Evolutionary conservation across 306 rosid genomes (phyloP), one percentile per base, ranked within the genome.

Genomic region (Trifolium subterraneum): DNA sequence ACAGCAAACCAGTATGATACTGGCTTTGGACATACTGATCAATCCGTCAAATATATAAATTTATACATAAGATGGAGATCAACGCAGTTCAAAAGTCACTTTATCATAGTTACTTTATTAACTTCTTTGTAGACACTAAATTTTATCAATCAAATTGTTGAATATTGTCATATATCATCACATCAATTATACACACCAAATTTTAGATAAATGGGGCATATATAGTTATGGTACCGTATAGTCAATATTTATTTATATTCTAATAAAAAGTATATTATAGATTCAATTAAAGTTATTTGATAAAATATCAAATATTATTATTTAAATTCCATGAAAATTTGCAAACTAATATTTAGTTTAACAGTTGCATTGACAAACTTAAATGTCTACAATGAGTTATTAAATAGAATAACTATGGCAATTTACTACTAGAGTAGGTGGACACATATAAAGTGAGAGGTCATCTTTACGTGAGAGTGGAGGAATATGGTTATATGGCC

Each of bases 1-100:
- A 38, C 55, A 71, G 66, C 39, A 65, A 44, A 47, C 51, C 3
- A 39, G 42, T 44, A 51, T 5, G 22, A 74, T 23, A 63, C 68
- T 29, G 44, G 25, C 33, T 23, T 59, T 44, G 71, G 52, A 56
- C 20, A 54, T 52, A 39, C 36, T 18, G 45, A 45, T 36, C 12
- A 33, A 47, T 44, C 16, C 62, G 27, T 58, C 39, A 33, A 68
- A 22, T 48, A 33, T 19, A 56, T 41, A 36, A 41, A 6, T 66
- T 13, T 23, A 42, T 22, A 66, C 27, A 41, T 42, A 23, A 13
- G 23, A 11, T 38, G 16, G 15, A 55, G 33, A 56, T 13, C 63
- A 56, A 10, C 35, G 6, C 11, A 11, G 35, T 11, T 56, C n/a
- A 22, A 25, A 56, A 23, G 63, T 23, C 25, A 56, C 23, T 23